These are phyloP conservation scores for Diplocarpon rosae DNA, from an alignment of 2,329 filamentous ascomycete species.

Conservation along the genomic window DNA sequence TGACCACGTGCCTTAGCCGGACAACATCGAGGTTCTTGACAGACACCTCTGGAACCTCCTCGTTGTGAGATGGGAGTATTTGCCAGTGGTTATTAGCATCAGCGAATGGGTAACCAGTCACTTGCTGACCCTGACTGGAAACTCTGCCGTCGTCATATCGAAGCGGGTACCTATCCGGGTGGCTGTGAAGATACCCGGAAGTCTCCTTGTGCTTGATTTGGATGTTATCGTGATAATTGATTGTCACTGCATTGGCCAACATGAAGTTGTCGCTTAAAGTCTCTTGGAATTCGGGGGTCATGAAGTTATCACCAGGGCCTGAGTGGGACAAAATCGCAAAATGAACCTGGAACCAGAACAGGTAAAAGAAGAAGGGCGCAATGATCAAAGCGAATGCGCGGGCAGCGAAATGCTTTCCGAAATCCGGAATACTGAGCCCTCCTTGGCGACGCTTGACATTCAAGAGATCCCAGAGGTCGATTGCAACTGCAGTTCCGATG, in stretches of 20 bases:
- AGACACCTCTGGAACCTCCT: slow-evolving; percentile 45
- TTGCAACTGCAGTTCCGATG: slow-evolving; percentile 83
- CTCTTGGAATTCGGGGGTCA: slow-evolving; percentile 97
- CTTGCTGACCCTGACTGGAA: slow-evolving; percentile 94
- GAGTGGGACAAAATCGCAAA: slow-evolving; percentile 82
- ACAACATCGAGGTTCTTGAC: slow-evolving; percentile 80
- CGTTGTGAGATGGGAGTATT: slow-evolving; percentile 60
- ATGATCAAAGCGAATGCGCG: slow-evolving; percentile 78
- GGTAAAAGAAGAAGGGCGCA: slow-evolving; percentile 92
- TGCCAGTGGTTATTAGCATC: slow-evolving; percentile 99
- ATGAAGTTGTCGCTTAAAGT: slow-evolving; percentile 91
- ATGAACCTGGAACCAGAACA: slow-evolving; percentile 99
- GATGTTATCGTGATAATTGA: slow-evolving; percentile 84
- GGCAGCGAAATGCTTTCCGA: slow-evolving; percentile 82
- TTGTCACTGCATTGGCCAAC: slow-evolving; percentile 72
- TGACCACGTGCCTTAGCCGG: slow-evolving; percentile 75
- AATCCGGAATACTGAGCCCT: slow-evolving; percentile 66
- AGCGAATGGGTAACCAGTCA: slow-evolving; percentile 95
- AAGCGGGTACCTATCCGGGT: slow-evolving; percentile 77
- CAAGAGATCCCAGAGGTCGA: slow-evolving; percentile 91
- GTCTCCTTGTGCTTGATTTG: slow-evolving; percentile 94
- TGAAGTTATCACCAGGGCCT: slow-evolving; percentile 95
- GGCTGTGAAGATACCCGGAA: slow-evolving; percentile 90
- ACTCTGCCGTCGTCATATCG: slow-evolving; percentile 96
- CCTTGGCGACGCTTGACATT: slow-evolving; percentile 79